Evolutionary conservation across 345 rosid genomes (phyloP).

Genomic region (Rubroshorea leprosula): DNA sequence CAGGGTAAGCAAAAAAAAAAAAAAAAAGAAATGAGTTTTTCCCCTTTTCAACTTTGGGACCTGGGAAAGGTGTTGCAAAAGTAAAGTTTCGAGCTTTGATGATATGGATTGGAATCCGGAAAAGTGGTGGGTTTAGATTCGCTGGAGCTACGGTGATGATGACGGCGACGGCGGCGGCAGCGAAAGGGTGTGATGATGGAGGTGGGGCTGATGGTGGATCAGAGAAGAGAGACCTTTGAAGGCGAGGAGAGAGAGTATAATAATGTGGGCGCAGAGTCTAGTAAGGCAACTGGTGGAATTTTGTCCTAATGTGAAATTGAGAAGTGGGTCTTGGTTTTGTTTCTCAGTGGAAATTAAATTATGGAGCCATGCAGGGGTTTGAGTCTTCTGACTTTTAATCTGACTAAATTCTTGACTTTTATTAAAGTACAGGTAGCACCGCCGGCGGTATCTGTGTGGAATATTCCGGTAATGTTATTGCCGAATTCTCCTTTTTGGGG

Average conservation of each 20-base stretch:
- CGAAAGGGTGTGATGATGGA: neutral
- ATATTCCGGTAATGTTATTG: no score
- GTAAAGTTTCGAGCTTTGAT: neutral
- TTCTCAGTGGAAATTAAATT: no score
- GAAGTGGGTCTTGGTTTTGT: no score
- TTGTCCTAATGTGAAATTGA: neutral
- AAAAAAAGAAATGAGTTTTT: neutral
- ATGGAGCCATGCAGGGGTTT: no score
- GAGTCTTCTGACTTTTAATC: no score
- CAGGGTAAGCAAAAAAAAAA: neutral
- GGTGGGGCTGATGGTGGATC: neutral
- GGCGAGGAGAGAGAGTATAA: neutral
- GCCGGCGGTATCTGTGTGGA: no score
- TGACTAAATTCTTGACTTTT: no score
- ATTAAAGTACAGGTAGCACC: no score
- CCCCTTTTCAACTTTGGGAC: neutral
- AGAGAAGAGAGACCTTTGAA: neutral
- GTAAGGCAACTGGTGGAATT: neutral
- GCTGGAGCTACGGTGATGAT: neutral
- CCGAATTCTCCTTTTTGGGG: no score
- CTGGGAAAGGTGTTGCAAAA: neutral
- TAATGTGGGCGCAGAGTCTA: neutral
- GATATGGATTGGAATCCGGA: neutral
- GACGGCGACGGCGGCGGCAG: neutral
- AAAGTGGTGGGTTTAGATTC: no score